phyloP scores from a whole-genome alignment of 768 basidiomycete species.

The Suillus sp. region DNA sequence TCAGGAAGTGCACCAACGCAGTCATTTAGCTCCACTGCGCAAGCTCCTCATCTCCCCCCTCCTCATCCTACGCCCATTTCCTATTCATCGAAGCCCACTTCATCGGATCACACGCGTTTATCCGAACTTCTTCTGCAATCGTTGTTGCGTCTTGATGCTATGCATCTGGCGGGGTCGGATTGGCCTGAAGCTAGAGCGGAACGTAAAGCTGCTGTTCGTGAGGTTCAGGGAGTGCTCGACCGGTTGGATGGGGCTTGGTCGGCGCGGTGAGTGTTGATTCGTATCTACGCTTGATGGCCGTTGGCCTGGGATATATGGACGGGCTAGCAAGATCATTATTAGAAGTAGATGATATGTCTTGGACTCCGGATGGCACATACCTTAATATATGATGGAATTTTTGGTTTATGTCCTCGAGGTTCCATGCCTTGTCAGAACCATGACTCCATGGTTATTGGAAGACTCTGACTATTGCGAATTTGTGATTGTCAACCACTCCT shows the following conservation, averaged over 20 bases:
- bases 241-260: slow-evolving; percentile 74
- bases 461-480: too few relatives aligned
- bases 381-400: background rate
- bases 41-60: slow-evolving; percentile 4
- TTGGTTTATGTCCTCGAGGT: background rate
- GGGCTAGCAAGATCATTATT: background rate
- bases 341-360: slow-evolving; percentile 2
- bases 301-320: background rate
- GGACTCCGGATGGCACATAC: background rate
- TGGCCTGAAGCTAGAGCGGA: slow-evolving; percentile 81
- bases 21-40: slow-evolving; percentile 14
- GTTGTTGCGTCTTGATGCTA: slow-evolving; percentile 84
- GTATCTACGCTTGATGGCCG: background rate
- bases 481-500: too few relatives aligned
- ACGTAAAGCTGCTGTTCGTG: slow-evolving; percentile 84
- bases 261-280: slow-evolving; percentile 18
- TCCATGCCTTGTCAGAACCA: background rate
- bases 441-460: too few relatives aligned
- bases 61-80: background rate
- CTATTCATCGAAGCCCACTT: slow-evolving; percentile 16
- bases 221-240: slow-evolving; percentile 83
- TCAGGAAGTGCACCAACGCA: slow-evolving; percentile 2
- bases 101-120: slow-evolving; percentile 56
- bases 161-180: slow-evolving; percentile 62
- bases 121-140: slow-evolving; percentile 84